Base-by-base conservation (phyloP, 208 protist species). In the Trypanosoma rangeli region DNA sequence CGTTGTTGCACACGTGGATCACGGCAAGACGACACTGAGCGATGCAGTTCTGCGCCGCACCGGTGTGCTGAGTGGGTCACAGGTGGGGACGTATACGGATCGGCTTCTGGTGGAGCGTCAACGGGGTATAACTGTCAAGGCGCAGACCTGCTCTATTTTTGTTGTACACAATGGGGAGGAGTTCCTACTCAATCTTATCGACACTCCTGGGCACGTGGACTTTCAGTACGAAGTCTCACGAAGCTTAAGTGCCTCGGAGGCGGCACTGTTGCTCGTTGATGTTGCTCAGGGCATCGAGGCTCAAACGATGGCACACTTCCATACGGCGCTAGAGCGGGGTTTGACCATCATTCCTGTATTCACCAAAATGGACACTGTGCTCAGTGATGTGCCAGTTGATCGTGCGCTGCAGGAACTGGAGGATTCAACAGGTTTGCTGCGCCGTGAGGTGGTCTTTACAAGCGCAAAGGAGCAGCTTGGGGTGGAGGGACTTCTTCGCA, bases 161-260 rank as follows among this genome's bases (percentile, higher is more conserved):
- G 70, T 92, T 20, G 54, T 37, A 15, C 62, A 70, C n/a, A 42
- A 60, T 20, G 76, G 55, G 1, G 77, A 84, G 56, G 79, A 84
- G 65, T 98, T 94, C 68, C 65, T 99, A 9, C 69, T 99, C n/a
- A 99, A 99, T 74, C 88, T 99, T 16, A 99, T 99, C 72, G 98
- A 99, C 80, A 99, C 89, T 7, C 92, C 94, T 0, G 98, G 98
- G 1, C 98, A 99, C 83, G 97, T 99, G 0, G 98, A 99, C 80
- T 99, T 99, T 53, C 98, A 98, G 82, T 98, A 99, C 74, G 89
- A 98, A 72, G 93, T 99, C 9, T 97, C 91, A 12, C 89, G 98
- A 57, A 98, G 94, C 44, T 80, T 99, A 16, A 82, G 83, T 48
- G 98, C 98, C 22, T 98, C 87, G 28, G 83, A 97, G 68, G 93